Evolutionary conservation across 2,329 filamentous ascomycete species (phyloP).

Genomic region (Aurifilum marmelostoma): DNA sequence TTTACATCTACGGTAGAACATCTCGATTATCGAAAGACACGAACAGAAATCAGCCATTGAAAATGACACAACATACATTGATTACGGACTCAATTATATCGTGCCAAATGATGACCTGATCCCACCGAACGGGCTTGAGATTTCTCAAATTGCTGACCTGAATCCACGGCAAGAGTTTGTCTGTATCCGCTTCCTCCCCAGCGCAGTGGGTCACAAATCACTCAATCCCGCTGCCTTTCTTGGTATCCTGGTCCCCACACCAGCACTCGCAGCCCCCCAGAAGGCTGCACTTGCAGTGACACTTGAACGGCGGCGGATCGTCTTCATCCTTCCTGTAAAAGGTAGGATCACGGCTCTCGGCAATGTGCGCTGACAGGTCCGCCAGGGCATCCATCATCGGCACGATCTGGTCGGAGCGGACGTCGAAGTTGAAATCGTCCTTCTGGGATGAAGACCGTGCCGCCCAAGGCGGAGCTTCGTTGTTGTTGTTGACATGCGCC

Average conservation of each 20-base stretch:
- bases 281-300: constrained; percentile 6
- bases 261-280: constrained; percentile 3
- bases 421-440: background rate
- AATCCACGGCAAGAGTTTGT: background rate
- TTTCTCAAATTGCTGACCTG: no score
- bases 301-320: background rate
- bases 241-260: background rate
- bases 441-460: background rate
- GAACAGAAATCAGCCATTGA: background rate
- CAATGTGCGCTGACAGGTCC: background rate
- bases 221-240: background rate
- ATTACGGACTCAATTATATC: no score
- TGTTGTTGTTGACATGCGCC: background rate
- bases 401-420: constrained; percentile 4
- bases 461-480: no score
- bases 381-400: background rate
- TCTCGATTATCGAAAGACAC: background rate
- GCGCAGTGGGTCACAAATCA: background rate
- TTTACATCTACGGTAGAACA: background rate
- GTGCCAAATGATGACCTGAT: background rate
- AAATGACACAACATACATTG: background rate
- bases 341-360: background rate
- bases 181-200: background rate
- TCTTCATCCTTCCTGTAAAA: constrained; percentile 5
- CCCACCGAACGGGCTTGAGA: no score